These are phyloP conservation scores for Xylariaceae sp. DNA, from an alignment of 2,329 filamentous ascomycete species.

Conservation along the genomic window DNA sequence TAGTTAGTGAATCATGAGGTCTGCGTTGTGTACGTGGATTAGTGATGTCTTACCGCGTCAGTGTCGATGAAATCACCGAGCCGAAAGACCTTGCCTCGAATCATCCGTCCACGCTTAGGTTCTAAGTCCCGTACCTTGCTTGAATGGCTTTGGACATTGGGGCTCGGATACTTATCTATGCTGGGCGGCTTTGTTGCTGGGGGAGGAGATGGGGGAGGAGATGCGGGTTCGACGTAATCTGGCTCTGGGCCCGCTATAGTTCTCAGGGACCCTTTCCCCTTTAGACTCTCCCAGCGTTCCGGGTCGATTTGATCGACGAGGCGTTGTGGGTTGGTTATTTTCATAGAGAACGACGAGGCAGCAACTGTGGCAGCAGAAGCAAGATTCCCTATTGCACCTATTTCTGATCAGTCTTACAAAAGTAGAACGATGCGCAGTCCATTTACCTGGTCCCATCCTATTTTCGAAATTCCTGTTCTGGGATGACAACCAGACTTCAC, in stretches of 20 bases:
- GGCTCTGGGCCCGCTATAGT: conserved; percentile 1
- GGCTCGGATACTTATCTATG: background rate
- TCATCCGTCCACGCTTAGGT: conserved; percentile 1
- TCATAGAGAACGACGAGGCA: conserved; percentile 50
- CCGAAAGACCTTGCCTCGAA: conserved; percentile 41
- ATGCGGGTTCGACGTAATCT: background rate
- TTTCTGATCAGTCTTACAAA: background rate
- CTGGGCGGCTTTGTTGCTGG: background rate
- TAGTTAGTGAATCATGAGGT: conserved; percentile 19
- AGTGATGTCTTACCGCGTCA: conserved; percentile 36
- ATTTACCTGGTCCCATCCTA: conserved; percentile 45
- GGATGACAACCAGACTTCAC: conserved; percentile 48
- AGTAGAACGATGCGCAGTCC: background rate
- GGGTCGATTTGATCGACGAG: conserved; percentile 31
- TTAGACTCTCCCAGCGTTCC: conserved; percentile 22
- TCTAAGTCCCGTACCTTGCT: background rate
- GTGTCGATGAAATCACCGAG: conserved; percentile 51
- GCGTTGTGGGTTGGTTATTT: conserved; percentile 33
- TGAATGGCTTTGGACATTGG: background rate
- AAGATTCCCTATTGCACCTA: conserved; percentile 48
- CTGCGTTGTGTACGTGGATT: background rate
- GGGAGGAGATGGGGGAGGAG: background rate
- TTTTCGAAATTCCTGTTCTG: conserved; percentile 52
- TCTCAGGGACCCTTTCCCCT: conserved; percentile 8
- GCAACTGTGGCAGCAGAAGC: conserved; percentile 50